phyloP scores from a whole-genome alignment of 2,329 filamentous ascomycete species.

The Hymenoscyphus scutula region DNA sequence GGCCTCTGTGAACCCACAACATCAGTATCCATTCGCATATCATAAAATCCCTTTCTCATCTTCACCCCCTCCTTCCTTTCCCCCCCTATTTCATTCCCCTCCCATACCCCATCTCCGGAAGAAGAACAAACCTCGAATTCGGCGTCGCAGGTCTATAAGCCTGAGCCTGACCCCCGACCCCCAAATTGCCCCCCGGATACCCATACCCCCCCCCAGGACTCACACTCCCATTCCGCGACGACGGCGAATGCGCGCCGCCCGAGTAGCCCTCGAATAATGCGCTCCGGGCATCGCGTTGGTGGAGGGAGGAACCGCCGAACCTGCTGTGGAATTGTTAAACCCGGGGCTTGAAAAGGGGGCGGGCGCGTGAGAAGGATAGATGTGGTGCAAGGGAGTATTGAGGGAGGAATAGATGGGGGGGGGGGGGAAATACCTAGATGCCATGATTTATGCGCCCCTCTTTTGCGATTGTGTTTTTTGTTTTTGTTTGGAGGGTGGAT shows the following conservation, averaged over 20 bases:
- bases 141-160: slow-evolving; percentile 68
- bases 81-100: not conserved
- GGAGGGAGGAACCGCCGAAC: slow-evolving; percentile 66
- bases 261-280: slow-evolving; percentile 74
- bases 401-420: not conserved
- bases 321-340: slow-evolving; percentile 40
- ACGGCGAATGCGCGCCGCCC: slow-evolving; percentile 40
- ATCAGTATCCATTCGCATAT: slow-evolving; percentile 4
- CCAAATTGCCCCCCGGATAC: slow-evolving; percentile 44
- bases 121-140: slow-evolving; percentile 56
- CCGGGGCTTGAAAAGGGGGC: not conserved
- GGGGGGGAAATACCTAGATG: not conserved
- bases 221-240: slow-evolving; percentile 32
- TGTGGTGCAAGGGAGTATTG: too few species aligned
- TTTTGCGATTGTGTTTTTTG: not conserved
- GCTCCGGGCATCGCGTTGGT: slow-evolving; percentile 70
- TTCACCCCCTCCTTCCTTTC: slow-evolving; percentile 5
- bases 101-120: not conserved
- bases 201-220: slow-evolving; percentile 48
- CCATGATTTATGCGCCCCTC: not conserved
- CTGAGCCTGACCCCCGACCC: slow-evolving; percentile 36
- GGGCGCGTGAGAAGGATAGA: not conserved
- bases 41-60: not conserved
- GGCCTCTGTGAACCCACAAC: slow-evolving; percentile 55
- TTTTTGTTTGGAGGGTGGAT: not conserved